Percentiles rank a stretch among this genome's conserved stretches.
phyloP scores from a whole-genome alignment of 1,284 basidiomycete species.

The Phylloporus gajari region DNA sequence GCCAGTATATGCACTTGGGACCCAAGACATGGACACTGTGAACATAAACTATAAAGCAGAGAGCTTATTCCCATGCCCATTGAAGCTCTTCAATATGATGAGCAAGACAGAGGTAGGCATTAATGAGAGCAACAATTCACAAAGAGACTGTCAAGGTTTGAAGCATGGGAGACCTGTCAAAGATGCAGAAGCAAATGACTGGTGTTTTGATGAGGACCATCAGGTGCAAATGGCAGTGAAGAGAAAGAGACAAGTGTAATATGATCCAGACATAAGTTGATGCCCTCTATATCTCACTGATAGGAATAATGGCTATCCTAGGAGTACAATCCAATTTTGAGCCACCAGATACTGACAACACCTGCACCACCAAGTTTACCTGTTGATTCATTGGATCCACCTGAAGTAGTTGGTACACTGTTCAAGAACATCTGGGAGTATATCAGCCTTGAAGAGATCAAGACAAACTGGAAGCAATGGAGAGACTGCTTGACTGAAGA shows the following conservation, averaged over 20 bases:
- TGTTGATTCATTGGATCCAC: constrained; percentile 17
- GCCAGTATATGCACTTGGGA: constrained; percentile 24
- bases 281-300: not conserved
- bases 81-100: constrained; percentile 19
- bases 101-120: constrained; percentile 15
- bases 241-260: constrained; percentile 23
- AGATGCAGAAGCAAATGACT: constrained; percentile 18
- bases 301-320: constrained; percentile 10
- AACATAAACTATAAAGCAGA: constrained; percentile 10
- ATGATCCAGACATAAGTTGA: constrained; percentile 32
- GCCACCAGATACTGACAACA: constrained; percentile 29
- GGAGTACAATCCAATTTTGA: constrained; percentile 38
- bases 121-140: constrained; percentile 10
- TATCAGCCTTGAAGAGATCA: constrained; percentile 33
- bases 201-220: constrained; percentile 12
- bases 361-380: constrained; percentile 20
- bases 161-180: constrained; percentile 31
- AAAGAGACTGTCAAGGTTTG: constrained; percentile 8
- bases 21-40: not conserved
- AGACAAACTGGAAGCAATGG: constrained; percentile 40
- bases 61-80: constrained; percentile 16
- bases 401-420: constrained; percentile 24
- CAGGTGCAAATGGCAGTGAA: constrained; percentile 23
- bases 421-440: constrained; percentile 32
- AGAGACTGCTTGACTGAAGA: constrained; percentile 41